Base-by-base conservation (phyloP, 2,329 filamentous ascomycete species). In the Bisporella sp. region DNA sequence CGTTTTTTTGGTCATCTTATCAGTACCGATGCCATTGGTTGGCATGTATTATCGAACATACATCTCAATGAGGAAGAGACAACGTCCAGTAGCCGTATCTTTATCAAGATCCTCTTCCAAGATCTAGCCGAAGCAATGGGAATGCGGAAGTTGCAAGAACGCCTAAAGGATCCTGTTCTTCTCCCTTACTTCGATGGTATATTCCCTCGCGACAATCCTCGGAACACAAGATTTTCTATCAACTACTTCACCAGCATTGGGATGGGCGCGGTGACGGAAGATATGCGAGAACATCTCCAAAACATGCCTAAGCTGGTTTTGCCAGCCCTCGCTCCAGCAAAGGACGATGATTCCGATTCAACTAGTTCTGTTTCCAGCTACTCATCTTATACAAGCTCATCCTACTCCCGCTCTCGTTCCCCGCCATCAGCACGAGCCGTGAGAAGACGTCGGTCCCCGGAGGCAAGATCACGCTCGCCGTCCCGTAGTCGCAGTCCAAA, bases 231-330 rank as follows among this genome's bases (percentile, higher is more conserved):
- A 48, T 99, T 99, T 75, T 89, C 91, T 46, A 96, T 99, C 82
- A 99, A 99, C 71, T 99, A 96, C 76, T 97, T 99, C 68, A 99
- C 93, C 7, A 93, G 90, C 62, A 95, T 99, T 62, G 90, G 91
- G 52, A 95, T 99, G 87, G 93, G 93, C 65, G 82, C 81, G 29
- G 77, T 99, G 54, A 99, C 93, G 2, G 93, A 99, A 66, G 87
- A 90, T 58, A 95, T 96, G 89, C 84, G 93, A 68, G 89, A 95
- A 63, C 83, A 85, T 65, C 77, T 99, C 50, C 87, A 91, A 66
- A 96, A 90, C 64, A 81, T 95, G 69, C 91, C 91, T 9, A 93
- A 95, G 65, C 90, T 91, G 3, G 78, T 86, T 1, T 72, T 87
- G 29, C 87, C 87, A 5, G 82, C 89, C 1, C 72, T 87, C 1